These are phyloP conservation scores for Alternaria viburni DNA, from an alignment of 2,329 filamentous ascomycete genomes.

Conservation along the genomic window DNA sequence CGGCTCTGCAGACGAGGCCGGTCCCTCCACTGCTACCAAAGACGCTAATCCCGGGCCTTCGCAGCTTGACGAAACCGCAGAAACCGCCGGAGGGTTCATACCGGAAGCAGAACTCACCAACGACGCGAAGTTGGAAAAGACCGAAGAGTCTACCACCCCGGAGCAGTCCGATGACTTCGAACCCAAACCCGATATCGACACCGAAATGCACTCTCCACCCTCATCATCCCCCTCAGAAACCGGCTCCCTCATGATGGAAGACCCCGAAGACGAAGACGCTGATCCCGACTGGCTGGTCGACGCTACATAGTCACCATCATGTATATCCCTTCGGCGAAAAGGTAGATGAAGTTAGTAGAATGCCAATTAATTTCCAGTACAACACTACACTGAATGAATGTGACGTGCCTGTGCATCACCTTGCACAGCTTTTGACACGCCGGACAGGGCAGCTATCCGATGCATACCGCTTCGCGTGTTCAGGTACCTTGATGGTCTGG, in stretches of 20 bases:
- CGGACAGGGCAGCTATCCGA: not conserved
- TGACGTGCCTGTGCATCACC: not conserved
- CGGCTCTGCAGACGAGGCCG: not conserved
- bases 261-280: conserved; percentile 70
- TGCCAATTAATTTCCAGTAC: not conserved
- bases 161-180: not conserved
- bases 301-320: conserved; percentile 5
- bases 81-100: conserved; percentile 22
- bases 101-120: not conserved
- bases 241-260: conserved; percentile 64
- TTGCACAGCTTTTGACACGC: not conserved
- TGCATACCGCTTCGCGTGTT: not conserved
- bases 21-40: not conserved
- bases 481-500: conserved; percentile 7
- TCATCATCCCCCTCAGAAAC: conserved; percentile 44
- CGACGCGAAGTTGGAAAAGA: not conserved
- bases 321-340: not conserved
- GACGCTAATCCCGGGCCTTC: conserved; percentile 47
- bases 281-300: conserved; percentile 67
- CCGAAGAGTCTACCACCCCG: not conserved
- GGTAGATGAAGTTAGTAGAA: not conserved
- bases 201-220: conserved; percentile 1
- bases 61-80: conserved; percentile 39
- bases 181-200: not conserved
- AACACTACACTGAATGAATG: not conserved